phyloP scores from a whole-genome alignment of 129 eudicot genomes.

The carrot (Daucus carota) region DH1_v3.0 NC_030383.2:51279501-51280000 shows the following conservation, averaged over 20 bases:
- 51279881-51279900: conserved; percentile 90
- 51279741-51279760: conserved; percentile 94
- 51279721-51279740: conserved; percentile 94
- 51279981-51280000: conserved; percentile 53
- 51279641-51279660: conserved; percentile 57
- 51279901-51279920: conserved; percentile 95
- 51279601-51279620: conserved; percentile 29
- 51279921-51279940: conserved; percentile 54
- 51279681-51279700: conserved; percentile 84
- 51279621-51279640: conserved; percentile 69
- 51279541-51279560: not conserved
- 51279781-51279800: conserved; percentile 67
- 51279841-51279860: conserved; percentile 33
- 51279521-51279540: not conserved
- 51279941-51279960: conserved; percentile 78
- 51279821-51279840: conserved; percentile 47
- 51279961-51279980: conserved; percentile 58
- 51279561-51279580: not conserved
- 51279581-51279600: not conserved
- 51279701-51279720: conserved; percentile 80
- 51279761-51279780: conserved; percentile 83
- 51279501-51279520: not conserved
- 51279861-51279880: conserved; percentile 88
- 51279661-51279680: conserved; percentile 60
- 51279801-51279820: conserved; percentile 87